These are phyloP conservation scores for Gossypioides kirkii DNA, from an alignment of 345 rosid genomes.

Conservation along the genomic window DNA sequence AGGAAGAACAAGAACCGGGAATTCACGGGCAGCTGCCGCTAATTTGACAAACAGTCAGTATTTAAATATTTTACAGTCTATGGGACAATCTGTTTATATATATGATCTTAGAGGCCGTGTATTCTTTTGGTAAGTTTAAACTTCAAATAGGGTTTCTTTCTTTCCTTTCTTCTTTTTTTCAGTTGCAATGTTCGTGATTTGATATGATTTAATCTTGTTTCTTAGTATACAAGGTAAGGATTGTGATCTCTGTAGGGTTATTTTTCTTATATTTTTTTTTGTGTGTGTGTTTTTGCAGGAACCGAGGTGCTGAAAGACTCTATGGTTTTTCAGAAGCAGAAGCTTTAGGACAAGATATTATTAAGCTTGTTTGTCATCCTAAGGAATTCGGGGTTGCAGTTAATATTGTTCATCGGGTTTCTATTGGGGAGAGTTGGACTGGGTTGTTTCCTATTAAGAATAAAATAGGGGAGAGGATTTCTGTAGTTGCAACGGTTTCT, in stretches of 20 bases:
- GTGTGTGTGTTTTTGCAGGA: slow-evolving; percentile 49
- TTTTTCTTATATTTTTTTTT: background rate
- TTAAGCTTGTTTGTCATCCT: slow-evolving; percentile 59
- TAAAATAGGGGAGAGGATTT: slow-evolving; percentile 54
- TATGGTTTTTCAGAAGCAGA: slow-evolving; percentile 76
- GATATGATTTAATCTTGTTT: background rate
- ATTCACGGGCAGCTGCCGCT: slow-evolving; percentile 47
- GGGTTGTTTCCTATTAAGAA: slow-evolving; percentile 84
- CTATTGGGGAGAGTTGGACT: slow-evolving; percentile 74
- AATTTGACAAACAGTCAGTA: slow-evolving; percentile 61
- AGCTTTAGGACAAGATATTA: slow-evolving; percentile 66
- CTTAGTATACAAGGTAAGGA: background rate
- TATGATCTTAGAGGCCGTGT: slow-evolving; percentile 53
- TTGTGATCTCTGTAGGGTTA: background rate
- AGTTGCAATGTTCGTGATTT: background rate
- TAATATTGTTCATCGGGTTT: slow-evolving; percentile 43
- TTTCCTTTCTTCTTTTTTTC: too few relatives aligned
- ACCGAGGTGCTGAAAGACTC: slow-evolving; percentile 70
- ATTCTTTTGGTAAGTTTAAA: slow-evolving; percentile 66
- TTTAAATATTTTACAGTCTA: slow-evolving; percentile 85
- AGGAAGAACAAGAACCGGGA: slow-evolving; percentile 10
- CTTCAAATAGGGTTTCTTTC: slow-evolving; percentile 1
- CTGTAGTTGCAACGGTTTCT: slow-evolving; percentile 56
- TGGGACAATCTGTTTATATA: slow-evolving; percentile 93
- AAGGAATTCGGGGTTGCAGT: slow-evolving; percentile 47